Evolutionary conservation across 2,329 filamentous ascomycete genomes (phyloP).

Genomic region (Eurotiales sp.): DNA sequence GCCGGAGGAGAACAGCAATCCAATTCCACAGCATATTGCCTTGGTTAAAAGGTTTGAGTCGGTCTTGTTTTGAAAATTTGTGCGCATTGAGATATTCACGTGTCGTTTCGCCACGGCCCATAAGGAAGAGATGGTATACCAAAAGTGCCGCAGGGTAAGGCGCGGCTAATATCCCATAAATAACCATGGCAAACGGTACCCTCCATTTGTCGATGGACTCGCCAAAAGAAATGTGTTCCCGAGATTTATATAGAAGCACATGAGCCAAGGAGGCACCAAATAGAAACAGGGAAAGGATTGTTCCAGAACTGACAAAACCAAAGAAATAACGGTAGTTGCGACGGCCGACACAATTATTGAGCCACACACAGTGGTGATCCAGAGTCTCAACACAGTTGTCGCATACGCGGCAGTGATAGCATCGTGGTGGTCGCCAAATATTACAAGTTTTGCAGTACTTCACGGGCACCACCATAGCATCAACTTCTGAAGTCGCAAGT

Average conservation of each 20-base stretch:
- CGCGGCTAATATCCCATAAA: slow-evolving; percentile 71
- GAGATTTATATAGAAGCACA: slow-evolving; percentile 66
- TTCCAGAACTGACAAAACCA: slow-evolving; percentile 77
- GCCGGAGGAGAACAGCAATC: slow-evolving; percentile 73
- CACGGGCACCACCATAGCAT: slow-evolving; percentile 95
- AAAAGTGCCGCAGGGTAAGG: slow-evolving; percentile 80
- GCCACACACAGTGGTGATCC: slow-evolving; percentile 97
- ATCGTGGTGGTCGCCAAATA: slow-evolving; percentile 92
- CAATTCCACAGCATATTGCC: slow-evolving; percentile 73
- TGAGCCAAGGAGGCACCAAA: slow-evolving; percentile 76
- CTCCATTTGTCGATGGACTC: slow-evolving; percentile 66
- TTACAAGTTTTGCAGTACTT: slow-evolving; percentile 98
- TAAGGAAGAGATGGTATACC: slow-evolving; percentile 87
- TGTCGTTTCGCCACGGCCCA: slow-evolving; percentile 88
- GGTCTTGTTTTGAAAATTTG: slow-evolving; percentile 88
- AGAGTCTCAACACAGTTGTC: slow-evolving; percentile 97
- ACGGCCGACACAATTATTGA: slow-evolving; percentile 96
- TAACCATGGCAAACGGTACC: slow-evolving; percentile 81
- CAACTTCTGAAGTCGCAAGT: slow-evolving; percentile 66
- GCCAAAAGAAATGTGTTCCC: slow-evolving; percentile 63
- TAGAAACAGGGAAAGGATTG: slow-evolving; percentile 71
- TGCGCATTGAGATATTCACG: slow-evolving; percentile 94
- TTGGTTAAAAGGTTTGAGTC: slow-evolving; percentile 86
- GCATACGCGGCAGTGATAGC: slow-evolving; percentile 93
- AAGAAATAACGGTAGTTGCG: slow-evolving; percentile 99